Percentiles rank a stretch among this genome's conserved stretches.
Conservation (phyloP, 2,329 filamentous ascomycete genomes). For the Calonectria honghensis region DNA sequence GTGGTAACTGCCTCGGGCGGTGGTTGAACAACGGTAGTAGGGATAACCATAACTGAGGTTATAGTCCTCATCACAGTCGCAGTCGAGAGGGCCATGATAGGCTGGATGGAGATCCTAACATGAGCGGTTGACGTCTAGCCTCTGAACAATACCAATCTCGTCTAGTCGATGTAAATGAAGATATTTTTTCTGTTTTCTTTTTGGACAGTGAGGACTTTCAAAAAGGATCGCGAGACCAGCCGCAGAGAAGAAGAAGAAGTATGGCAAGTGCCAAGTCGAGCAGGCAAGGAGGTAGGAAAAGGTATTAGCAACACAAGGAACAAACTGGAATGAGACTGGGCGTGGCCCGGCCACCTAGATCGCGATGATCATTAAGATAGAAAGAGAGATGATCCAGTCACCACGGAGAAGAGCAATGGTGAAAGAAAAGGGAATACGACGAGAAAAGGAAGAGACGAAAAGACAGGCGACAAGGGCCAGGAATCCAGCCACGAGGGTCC, state of each 20-base stretch:
- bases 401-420: conserved; percentile 40
- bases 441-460: conserved; percentile 38
- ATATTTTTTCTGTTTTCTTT: conserved; percentile 57
- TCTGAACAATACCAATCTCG: not conserved
- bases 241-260: conserved; percentile 43
- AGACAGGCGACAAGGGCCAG: conserved; percentile 37
- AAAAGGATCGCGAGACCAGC: conserved; percentile 61
- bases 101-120: conserved; percentile 25
- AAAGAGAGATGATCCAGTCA: conserved; percentile 51
- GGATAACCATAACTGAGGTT: conserved; percentile 35
- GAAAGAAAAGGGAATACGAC: conserved; percentile 42
- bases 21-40: conserved; percentile 34
- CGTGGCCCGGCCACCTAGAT: conserved; percentile 53
- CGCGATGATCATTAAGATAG: conserved; percentile 51
- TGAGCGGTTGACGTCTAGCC: conserved; percentile 22
- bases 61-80: conserved; percentile 41
- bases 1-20: conserved; percentile 15
- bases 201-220: conserved; percentile 48
- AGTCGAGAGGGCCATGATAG: conserved; percentile 40
- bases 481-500: conserved; percentile 36
- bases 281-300: conserved; percentile 30
- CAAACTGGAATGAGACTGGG: conserved; percentile 47
- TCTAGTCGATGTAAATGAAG: conserved; percentile 69
- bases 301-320: conserved; percentile 38
- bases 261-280: conserved; percentile 40